Percentiles rank a stretch among this genome's conserved stretches.
These are phyloP conservation scores for Cudoniella acicularis DNA, from an alignment of 495 filamentous ascomycete genomes.

Conservation along the genomic window DNA sequence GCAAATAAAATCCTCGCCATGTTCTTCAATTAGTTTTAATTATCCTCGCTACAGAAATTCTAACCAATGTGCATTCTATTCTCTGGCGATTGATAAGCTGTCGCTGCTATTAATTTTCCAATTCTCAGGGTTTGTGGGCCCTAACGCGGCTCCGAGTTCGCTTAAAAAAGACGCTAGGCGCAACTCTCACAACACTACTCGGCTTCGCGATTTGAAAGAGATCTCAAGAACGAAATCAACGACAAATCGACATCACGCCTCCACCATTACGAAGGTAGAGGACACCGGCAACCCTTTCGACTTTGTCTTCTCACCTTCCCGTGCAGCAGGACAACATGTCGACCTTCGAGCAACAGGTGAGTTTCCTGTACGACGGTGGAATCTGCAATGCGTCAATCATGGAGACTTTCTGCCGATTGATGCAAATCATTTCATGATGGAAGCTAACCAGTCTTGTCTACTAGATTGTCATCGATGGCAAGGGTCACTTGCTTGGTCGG, in stretches of 20 bases:
- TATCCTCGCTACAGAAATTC: too few species aligned
- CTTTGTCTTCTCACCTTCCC: conserved; percentile 30
- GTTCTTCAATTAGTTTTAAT: too few species aligned
- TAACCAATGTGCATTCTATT: too few species aligned
- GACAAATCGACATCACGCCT: conserved; percentile 27
- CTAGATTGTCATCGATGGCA: conserved; percentile 98
- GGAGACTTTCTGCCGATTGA: neutral
- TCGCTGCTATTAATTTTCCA: neutral
- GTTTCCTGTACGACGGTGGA: conserved; percentile 40
- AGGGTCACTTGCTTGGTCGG: conserved; percentile 98
- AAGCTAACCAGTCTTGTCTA: conserved; percentile 14
- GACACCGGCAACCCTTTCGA: conserved; percentile 31
- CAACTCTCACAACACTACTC: neutral
- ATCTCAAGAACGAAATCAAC: conserved; percentile 18
- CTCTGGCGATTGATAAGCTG: neutral
- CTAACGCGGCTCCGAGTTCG: conserved; percentile 9
- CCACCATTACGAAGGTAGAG: conserved; percentile 29
- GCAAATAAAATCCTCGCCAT: too few species aligned
- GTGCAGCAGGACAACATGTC: conserved; percentile 78
- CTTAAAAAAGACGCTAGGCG: conserved; percentile 6
- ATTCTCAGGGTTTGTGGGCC: conserved; percentile 9
- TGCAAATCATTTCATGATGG: conserved; percentile 9
- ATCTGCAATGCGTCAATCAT: neutral
- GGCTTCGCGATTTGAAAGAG: conserved; percentile 11
- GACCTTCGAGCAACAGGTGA: conserved; percentile 93